These are phyloP conservation scores for Fraxinus nigra DNA, from an alignment of 305 asterid species.

Conservation along the genomic window DNA sequence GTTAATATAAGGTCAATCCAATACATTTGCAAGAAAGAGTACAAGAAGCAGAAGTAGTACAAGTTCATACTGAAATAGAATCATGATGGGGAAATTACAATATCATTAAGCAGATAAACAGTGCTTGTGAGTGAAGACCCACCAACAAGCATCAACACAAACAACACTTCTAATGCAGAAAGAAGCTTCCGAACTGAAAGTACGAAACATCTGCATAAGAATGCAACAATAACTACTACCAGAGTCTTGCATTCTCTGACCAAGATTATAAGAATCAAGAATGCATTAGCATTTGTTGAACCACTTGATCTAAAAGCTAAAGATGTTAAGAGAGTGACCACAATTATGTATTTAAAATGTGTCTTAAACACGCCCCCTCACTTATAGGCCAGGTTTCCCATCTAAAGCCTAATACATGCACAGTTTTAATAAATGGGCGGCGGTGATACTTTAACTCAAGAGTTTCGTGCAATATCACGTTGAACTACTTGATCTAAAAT, in stretches of 20 bases:
- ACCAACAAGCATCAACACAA: background rate
- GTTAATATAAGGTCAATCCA: background rate
- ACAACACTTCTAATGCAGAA: background rate
- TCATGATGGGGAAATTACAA: background rate
- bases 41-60: background rate
- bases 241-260: background rate
- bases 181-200: background rate
- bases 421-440: background rate
- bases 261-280: background rate
- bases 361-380: background rate
- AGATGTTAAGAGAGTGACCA: background rate
- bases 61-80: background rate
- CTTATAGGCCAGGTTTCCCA: background rate
- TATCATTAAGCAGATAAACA: background rate
- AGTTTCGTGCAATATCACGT: background rate
- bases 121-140: background rate
- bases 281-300: background rate
- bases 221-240: background rate
- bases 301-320: background rate
- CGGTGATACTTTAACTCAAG: background rate
- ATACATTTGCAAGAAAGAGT: background rate
- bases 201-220: background rate
- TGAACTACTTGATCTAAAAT: background rate
- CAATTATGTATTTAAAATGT: background rate
- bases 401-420: background rate